phyloP scores from a whole-genome alignment of 1,284 basidiomycete genomes.

The Boletus holoroseus region DNA sequence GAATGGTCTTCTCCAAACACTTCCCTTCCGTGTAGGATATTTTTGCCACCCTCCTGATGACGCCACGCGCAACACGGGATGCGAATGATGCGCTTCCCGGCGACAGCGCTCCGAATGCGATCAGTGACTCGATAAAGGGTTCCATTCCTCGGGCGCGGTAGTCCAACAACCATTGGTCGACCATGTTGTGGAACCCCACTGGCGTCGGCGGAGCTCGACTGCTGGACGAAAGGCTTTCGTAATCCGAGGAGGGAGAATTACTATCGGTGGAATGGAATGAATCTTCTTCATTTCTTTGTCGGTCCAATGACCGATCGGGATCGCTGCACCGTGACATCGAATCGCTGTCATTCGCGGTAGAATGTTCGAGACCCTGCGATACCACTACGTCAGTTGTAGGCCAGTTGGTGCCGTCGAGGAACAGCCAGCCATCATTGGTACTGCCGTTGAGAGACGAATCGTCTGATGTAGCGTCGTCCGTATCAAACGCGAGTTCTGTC shows the following conservation, averaged over 20 bases:
- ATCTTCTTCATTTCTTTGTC: not conserved
- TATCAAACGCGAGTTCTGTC: not conserved
- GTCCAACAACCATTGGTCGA: constrained; percentile 19
- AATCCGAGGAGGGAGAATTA: constrained; percentile 9
- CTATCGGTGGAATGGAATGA: not conserved
- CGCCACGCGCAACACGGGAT: constrained; percentile 18
- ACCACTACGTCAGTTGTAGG: constrained; percentile 2
- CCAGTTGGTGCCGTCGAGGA: constrained; percentile 1
- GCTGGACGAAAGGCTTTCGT: constrained; percentile 10
- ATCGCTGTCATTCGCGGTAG: not conserved
- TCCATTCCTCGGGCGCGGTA: constrained; percentile 19
- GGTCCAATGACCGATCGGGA: not conserved
- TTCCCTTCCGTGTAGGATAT: constrained; percentile 16
- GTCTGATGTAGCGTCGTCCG: constrained; percentile 2
- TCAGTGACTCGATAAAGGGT: constrained; percentile 20
- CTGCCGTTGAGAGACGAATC: not conserved
- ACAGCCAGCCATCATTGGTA: constrained; percentile 1
- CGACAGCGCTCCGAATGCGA: constrained; percentile 18
- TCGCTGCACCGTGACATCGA: not conserved
- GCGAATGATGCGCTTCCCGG: constrained; percentile 15
- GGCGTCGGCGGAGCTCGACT: not conserved
- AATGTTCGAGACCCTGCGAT: not conserved
- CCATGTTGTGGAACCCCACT: constrained; percentile 15
- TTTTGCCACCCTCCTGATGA: constrained; percentile 14
- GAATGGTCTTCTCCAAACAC: constrained; percentile 17